These are phyloP conservation scores for Cutaneotrichosporon daszewskae DNA, from an alignment of 1,284 basidiomycete species.

Conservation along the genomic window DNA sequence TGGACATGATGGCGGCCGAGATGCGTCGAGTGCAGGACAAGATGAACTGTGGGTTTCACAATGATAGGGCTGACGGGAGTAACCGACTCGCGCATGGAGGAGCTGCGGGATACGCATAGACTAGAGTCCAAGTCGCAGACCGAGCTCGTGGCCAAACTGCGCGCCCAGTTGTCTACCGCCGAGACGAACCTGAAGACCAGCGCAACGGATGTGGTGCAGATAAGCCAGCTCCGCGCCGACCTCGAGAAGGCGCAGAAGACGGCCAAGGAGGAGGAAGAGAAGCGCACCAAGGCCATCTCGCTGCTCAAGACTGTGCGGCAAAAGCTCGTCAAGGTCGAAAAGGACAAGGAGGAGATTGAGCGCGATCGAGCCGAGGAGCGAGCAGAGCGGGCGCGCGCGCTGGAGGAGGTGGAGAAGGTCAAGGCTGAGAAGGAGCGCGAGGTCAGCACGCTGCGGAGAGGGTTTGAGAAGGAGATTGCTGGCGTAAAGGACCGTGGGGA, in stretches of 20 bases:
- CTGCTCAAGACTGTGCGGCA: slow-evolving; percentile 85
- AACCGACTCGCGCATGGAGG: slow-evolving; percentile 75
- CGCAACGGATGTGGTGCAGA: slow-evolving; percentile 53
- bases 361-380: slow-evolving; percentile 60
- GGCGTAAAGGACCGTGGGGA: slow-evolving; percentile 63
- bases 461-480: slow-evolving; percentile 70
- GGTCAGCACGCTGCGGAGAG: slow-evolving; percentile 58
- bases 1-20: slow-evolving; percentile 60
- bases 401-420: slow-evolving; percentile 45
- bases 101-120: slow-evolving; percentile 72
- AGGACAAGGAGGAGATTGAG: slow-evolving; percentile 70
- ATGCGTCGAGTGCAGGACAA: slow-evolving; percentile 65
- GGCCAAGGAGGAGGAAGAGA: slow-evolving; percentile 90
- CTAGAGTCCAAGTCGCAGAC: slow-evolving; percentile 70
- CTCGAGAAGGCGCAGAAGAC: slow-evolving; percentile 57
- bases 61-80: slow-evolving; percentile 51
- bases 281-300: slow-evolving; percentile 84
- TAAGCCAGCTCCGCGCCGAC: slow-evolving; percentile 58
- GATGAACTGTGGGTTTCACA: slow-evolving; percentile 57
- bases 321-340: slow-evolving; percentile 86
- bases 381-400: slow-evolving; percentile 53
- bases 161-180: slow-evolving; percentile 61
- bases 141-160: slow-evolving; percentile 64
- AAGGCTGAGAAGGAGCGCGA: slow-evolving; percentile 65
- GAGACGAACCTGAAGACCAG: slow-evolving; percentile 55